Evolutionary conservation across 345 rosid genomes (phyloP), one percentile per base, ranked within the genome.

Genomic region (Camelina sativa): DNA sequence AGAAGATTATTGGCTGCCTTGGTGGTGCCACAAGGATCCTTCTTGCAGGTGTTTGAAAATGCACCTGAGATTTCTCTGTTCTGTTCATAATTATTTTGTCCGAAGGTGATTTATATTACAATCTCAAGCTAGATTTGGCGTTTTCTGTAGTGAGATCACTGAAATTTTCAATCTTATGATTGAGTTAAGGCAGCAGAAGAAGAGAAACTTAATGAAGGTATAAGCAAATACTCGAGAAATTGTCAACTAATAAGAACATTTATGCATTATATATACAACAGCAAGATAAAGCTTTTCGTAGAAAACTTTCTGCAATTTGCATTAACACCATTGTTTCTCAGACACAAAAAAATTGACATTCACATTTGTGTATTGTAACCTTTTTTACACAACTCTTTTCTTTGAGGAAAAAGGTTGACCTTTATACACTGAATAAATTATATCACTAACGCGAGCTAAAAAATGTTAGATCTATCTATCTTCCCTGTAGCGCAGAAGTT

Each of bases 401-500:
- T 16, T 57, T 23, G 48, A 61, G 32, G 48, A 38, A 20, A 61
- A 61, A 40, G 48, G 48, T 40, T 40, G 65, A 61, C 16, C 30
- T 61, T 11, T 60, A 16, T 60, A 60, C 23, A 60, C 3, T 30
- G 15, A 34, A 37, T 34, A 17, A 40, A 17, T 19, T 34, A 12
- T 19, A 16, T 38, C 28, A 10, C 40, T 56, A 57, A n/a, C 43
- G 8, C 53, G 38, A 6, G n/a, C 22, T 48, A 60, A 19, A 7
- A 11, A 37, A 51, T 16, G 60, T 23, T 61, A 22, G 30, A 35
- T 74, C 37, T 47, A 1, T 71, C 48, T 34, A 78, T 35, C 62
- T 53, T 41, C 72, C 16, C 11, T 38, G 34, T 22, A 84, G 54
- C 25, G 46, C 10, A n/a, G 82, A 76, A 65, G 80, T 82, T 48